Evolutionary conservation across 2,329 filamentous ascomycete species (phyloP).

Genomic region (Colletotrichum liriopes): DNA sequence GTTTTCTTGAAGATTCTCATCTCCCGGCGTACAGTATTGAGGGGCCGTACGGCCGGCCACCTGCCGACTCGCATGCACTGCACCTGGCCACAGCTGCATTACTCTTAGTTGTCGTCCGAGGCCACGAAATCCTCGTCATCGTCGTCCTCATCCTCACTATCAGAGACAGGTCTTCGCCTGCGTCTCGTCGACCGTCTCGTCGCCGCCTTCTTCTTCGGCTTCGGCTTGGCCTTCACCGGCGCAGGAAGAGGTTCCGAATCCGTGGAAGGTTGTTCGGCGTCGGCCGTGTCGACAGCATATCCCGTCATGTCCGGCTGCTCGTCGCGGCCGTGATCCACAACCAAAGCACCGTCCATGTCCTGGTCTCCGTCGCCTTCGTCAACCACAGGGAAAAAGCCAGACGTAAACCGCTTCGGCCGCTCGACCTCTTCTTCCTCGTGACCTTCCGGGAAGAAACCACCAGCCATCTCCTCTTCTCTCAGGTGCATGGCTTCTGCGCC

Average conservation of each 20-base stretch:
- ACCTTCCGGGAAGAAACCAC: slow-evolving; percentile 74
- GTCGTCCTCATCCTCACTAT: slow-evolving; percentile 39
- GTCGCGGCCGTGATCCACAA: slow-evolving; percentile 51
- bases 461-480: slow-evolving; percentile 68
- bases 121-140: slow-evolving; percentile 31
- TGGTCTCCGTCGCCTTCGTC: slow-evolving; percentile 60
- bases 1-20: neutral
- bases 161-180: slow-evolving; percentile 15
- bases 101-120: slow-evolving; percentile 38
- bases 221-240: slow-evolving; percentile 34
- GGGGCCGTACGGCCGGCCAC: neutral
- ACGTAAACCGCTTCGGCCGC: slow-evolving; percentile 52
- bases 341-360: slow-evolving; percentile 52
- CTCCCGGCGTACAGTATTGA: neutral
- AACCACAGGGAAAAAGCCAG: slow-evolving; percentile 64
- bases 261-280: slow-evolving; percentile 4
- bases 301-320: neutral
- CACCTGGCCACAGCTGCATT: neutral
- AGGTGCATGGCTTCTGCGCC: slow-evolving; percentile 47
- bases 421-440: slow-evolving; percentile 65
- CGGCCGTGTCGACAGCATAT: neutral
- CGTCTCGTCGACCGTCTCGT: slow-evolving; percentile 35
- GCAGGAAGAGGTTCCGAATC: slow-evolving; percentile 19
- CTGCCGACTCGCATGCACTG: neutral
- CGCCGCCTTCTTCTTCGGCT: slow-evolving; percentile 25